These are phyloP conservation scores for Mrakia gelida DNA, from an alignment of 768 basidiomycete genomes.

Conservation along the genomic window DNA sequence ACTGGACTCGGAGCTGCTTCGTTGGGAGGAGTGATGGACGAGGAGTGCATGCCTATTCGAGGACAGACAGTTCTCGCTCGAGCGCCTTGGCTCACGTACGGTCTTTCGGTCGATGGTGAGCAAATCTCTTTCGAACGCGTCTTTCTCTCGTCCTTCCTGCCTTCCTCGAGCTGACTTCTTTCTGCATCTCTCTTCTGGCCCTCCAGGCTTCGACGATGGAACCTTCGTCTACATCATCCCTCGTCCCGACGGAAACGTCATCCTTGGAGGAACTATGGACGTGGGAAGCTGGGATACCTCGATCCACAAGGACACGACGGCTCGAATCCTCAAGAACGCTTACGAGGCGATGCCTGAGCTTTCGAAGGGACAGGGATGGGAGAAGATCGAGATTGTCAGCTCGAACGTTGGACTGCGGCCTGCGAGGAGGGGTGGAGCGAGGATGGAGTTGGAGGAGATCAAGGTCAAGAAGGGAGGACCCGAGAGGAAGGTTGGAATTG, in stretches of 20 bases:
- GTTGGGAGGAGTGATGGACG: slow-evolving; percentile 77
- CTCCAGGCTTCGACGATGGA: slow-evolving; percentile 20
- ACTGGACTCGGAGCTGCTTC: slow-evolving; percentile 61
- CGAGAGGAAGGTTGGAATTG: slow-evolving; percentile 43
- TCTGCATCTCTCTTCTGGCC: neutral
- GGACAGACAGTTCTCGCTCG: slow-evolving; percentile 77
- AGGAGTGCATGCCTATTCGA: slow-evolving; percentile 65
- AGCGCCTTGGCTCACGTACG: slow-evolving; percentile 59
- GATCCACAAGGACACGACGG: slow-evolving; percentile 48
- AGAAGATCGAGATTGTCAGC: slow-evolving; percentile 50
- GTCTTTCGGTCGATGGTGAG: slow-evolving; percentile 12
- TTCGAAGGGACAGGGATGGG: slow-evolving; percentile 41
- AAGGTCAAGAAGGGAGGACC: slow-evolving; percentile 36
- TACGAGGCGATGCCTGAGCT: slow-evolving; percentile 48
- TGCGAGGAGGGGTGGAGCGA: slow-evolving; percentile 53
- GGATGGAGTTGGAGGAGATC: slow-evolving; percentile 54
- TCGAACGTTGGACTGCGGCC: slow-evolving; percentile 54
- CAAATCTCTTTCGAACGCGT: neutral
- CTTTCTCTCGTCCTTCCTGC: neutral
- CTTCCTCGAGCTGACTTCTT: neutral
- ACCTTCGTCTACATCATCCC: slow-evolving; percentile 59
- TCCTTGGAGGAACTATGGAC: slow-evolving; percentile 60
- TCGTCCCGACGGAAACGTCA: slow-evolving; percentile 51
- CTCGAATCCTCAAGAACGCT: slow-evolving; percentile 49
- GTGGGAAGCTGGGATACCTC: slow-evolving; percentile 54